A percentile compares a stretch with the other conserved stretches of the same genome.
phyloP scores from a whole-genome alignment of 139 green algal species.

The Chlorella sp. region DNA sequence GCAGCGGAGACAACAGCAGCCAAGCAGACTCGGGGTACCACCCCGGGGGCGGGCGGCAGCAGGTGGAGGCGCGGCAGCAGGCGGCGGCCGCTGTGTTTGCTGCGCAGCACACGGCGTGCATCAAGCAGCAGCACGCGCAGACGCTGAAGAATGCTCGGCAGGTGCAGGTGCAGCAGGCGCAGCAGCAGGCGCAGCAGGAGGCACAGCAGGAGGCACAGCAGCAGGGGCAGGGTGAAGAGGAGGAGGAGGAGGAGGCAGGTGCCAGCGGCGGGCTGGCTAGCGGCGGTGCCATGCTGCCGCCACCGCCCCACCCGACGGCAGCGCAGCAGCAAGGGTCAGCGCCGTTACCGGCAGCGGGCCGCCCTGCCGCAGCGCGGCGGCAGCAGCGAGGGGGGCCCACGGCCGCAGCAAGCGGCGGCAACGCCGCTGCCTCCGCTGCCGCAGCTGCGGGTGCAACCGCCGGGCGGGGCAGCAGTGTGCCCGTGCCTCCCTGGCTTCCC shows the following conservation, averaged over 20 bases:
- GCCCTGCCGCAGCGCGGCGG: neutral
- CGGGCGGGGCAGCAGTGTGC: neutral
- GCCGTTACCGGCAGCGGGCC: neutral
- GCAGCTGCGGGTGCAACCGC: neutral
- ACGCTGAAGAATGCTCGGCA: conserved; percentile 16
- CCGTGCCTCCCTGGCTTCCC: conserved; percentile 8
- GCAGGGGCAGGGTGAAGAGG: neutral
- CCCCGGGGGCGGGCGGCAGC: neutral
- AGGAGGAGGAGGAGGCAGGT: neutral
- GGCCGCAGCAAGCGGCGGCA: neutral
- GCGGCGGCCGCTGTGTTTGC: conserved; percentile 23
- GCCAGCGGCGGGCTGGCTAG: neutral
- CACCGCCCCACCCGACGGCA: neutral
- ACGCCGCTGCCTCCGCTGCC: neutral
- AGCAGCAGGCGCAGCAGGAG: neutral
- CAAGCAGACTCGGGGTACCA: conserved; percentile 8
- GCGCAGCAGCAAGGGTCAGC: neutral
- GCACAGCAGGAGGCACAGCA: neutral
- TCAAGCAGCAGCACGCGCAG: conserved; percentile 30
- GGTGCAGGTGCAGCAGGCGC: conserved; percentile 14
- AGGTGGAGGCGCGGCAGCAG: conserved; percentile 18
- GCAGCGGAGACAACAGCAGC: conserved; percentile 33
- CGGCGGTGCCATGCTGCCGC: conserved; percentile 13
- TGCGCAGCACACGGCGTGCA: conserved; percentile 30
- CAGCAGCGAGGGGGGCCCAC: neutral